Evolutionary conservation across 495 filamentous ascomycete genomes (phyloP).

Genomic region (Neurospora tetrasperma): DNA sequence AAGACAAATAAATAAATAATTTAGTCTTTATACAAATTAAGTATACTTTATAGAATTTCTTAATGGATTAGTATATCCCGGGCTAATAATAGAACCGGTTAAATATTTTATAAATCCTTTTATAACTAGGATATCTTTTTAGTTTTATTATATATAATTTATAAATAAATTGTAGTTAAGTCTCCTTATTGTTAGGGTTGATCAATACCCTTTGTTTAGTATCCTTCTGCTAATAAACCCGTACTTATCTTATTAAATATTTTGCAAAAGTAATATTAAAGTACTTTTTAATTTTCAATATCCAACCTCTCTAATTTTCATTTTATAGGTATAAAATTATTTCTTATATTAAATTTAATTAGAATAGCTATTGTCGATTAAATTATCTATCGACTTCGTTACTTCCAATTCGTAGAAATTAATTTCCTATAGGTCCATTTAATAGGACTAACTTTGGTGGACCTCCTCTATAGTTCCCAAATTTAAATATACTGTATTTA

Average conservation of each 20-base stretch:
- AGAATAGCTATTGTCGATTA: not conserved
- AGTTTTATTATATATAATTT: not conserved
- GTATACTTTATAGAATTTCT: not conserved
- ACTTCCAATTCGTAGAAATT: not conserved
- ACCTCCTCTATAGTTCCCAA: not conserved
- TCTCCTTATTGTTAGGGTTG: not conserved
- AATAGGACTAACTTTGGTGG: not conserved
- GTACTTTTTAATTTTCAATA: not conserved
- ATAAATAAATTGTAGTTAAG: not conserved
- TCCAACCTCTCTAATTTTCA: accelerated
- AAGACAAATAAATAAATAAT: too few relatives aligned
- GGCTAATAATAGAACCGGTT: not conserved
- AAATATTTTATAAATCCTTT: not conserved
- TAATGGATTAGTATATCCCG: not conserved
- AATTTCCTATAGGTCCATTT: too few relatives aligned
- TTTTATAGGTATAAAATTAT: not conserved
- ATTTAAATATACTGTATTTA: not conserved
- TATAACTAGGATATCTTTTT: accelerated
- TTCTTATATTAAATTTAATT: not conserved
- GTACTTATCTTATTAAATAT: not conserved
- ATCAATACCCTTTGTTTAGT: not conserved
- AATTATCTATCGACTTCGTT: not conserved
- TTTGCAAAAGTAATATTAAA: not conserved
- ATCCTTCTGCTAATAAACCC: not conserved
- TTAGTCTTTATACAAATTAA: not conserved